Evolutionary conservation across 2,329 filamentous ascomycete genomes (phyloP), one percentile per base, ranked within the genome.

Genomic region (Xylaria hypoxylon): DNA sequence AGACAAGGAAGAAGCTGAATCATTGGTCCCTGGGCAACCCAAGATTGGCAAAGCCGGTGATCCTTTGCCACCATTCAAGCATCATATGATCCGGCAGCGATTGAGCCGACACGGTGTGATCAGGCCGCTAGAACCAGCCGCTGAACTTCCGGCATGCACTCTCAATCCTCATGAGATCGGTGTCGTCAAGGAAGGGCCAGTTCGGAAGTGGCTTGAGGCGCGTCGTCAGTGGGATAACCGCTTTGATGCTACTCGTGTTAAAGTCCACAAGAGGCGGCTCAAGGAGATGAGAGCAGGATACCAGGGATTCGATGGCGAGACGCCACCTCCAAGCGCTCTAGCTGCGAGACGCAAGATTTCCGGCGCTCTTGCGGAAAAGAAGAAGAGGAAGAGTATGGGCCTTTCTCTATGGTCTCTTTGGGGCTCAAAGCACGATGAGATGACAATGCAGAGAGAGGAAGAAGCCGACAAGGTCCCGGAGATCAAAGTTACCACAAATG

Each of bases 1-100:
- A 0, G 67, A 73, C 2, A 69, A 72, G 1, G 70, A 62, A 1
- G 75, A 75, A 28, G 35, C 38, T 35, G 56, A 68, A n/a, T 13
- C 52, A 1, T 59, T 66, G 8, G 65, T 65, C 31, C 31, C 44
- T 1, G 48, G 59, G 44, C 70, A 71, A 76, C 56, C 79, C 22
- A 67, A 84, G n/a, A 86, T 97, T 7, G 94, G 95, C n/a, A 93
- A 87, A 76, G 94, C 94, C 2, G 94, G 94, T 1, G 94, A 97
- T 73, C 87, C 92, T 3, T 80, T 97, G 0, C 95, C 94, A 0
- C 80, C 85, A 0, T 98, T 97, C 78, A 85, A 88, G 59, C 84
- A 91, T 66, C 90, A 96, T 77, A 97, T 98, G 94, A 94, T 99
- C 68, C 90, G 96, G 8, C 94, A 99, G 77, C 85, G 91, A 31